Percentiles rank a stretch among this genome's conserved stretches.
Conservation (phyloP, 495 filamentous ascomycete species). For the Aspergillus wentii region DNA sequence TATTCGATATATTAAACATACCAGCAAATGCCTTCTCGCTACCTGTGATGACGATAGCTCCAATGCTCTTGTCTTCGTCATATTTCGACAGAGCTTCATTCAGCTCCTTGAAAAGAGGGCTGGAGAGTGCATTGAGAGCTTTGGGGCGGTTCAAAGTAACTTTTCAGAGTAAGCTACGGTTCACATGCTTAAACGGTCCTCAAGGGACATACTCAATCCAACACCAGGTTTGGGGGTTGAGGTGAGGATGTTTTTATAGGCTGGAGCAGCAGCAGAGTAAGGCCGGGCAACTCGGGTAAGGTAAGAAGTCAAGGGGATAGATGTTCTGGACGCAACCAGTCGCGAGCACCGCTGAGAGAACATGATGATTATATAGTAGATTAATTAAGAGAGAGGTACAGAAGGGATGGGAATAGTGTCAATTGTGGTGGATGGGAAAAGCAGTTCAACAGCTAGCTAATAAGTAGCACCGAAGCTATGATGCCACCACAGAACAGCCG, state of each 20-base stretch:
- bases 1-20: constrained; percentile 14
- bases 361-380: constrained; percentile 31
- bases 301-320: constrained; percentile 37
- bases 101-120: constrained; percentile 82
- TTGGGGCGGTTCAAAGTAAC: constrained; percentile 96
- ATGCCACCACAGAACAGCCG: too few species aligned
- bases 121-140: constrained; percentile 87
- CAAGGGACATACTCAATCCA: constrained; percentile 62
- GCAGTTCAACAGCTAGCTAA: too few species aligned
- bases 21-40: constrained; percentile 81
- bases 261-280: constrained; percentile 51
- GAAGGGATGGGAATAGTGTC: too few species aligned
- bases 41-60: constrained; percentile 82
- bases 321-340: constrained; percentile 55
- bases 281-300: constrained; percentile 48
- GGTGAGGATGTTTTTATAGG: constrained; percentile 78
- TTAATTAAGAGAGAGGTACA: background rate
- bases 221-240: constrained; percentile 83
- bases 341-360: constrained; percentile 52
- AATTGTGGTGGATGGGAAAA: background rate
- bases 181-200: background rate
- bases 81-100: constrained; percentile 73
- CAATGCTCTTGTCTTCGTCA: constrained; percentile 63
- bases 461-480: constrained; percentile 13
- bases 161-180: constrained; percentile 24